Evolutionary conservation across 495 filamentous ascomycete species (phyloP).

Genomic region (Neurospora terricola): DNA sequence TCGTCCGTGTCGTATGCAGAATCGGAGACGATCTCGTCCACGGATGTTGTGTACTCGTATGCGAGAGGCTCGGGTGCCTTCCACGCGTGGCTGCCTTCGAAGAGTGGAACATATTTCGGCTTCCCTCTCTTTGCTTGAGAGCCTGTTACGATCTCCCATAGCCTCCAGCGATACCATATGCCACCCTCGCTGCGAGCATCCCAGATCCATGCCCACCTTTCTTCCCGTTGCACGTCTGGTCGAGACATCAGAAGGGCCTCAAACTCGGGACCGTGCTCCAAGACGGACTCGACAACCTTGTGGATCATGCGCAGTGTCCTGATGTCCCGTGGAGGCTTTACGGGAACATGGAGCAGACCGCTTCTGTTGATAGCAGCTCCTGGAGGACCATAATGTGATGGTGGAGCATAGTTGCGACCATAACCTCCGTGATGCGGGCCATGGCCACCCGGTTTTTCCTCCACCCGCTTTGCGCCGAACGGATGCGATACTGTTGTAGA

Average conservation of each 20-base stretch:
- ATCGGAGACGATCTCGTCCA: conserved; percentile 72
- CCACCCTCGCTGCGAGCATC: conserved; percentile 71
- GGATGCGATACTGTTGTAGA: conserved; percentile 52
- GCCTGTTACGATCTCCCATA: conserved; percentile 74
- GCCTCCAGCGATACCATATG: conserved; percentile 81
- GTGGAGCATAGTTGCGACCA: conserved; percentile 74
- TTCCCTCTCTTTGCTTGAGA: conserved; percentile 25
- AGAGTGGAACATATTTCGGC: conserved; percentile 46
- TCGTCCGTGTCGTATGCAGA: conserved; percentile 81
- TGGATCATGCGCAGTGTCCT: conserved; percentile 78
- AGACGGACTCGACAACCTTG: conserved; percentile 67
- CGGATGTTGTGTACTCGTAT: conserved; percentile 62
- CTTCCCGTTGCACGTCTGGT: conserved; percentile 66
- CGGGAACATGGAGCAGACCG: conserved; percentile 56
- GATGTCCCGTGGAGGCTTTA: conserved; percentile 67
- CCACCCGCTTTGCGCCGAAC: conserved; percentile 75
- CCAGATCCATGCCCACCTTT: conserved; percentile 93
- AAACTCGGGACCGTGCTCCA: conserved; percentile 77
- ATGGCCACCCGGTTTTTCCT: conserved; percentile 32
- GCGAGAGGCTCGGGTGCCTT: conserved; percentile 54
- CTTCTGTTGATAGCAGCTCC: conserved; percentile 36
- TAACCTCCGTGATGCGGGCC: conserved; percentile 51
- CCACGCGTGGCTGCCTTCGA: conserved; percentile 65
- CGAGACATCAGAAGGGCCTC: conserved; percentile 87
- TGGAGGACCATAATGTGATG: conserved; percentile 49